Evolutionary conservation across 495 filamentous ascomycete species (phyloP).

Genomic region (Apiosordaria backusii): DNA sequence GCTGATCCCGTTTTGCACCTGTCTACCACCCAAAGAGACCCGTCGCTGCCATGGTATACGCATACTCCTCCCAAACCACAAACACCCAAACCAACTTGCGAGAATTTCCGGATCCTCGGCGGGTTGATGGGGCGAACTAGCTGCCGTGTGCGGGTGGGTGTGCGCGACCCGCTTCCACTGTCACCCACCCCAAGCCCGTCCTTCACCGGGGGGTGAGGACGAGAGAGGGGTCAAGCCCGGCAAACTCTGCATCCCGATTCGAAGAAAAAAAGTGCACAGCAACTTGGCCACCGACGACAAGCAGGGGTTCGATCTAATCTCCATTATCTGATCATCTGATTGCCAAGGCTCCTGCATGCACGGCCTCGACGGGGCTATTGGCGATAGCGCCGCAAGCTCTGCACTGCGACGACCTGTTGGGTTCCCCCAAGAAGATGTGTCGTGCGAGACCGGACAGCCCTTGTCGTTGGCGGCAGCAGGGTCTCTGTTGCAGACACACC

Average conservation of each 20-base stretch:
- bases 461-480: background rate
- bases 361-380: background rate
- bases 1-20: background rate
- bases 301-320: conserved; percentile 1
- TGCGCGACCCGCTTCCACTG: background rate
- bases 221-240: background rate
- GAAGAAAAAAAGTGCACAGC: background rate
- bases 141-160: background rate
- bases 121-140: background rate
- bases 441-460: background rate
- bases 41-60: background rate
- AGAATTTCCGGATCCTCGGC: conserved; percentile 4
- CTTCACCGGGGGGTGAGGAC: background rate
- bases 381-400: background rate
- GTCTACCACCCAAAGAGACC: background rate
- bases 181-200: background rate
- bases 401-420: too few species aligned
- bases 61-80: background rate
- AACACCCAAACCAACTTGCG: background rate
- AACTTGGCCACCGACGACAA: background rate
- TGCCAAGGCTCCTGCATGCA: conserved; percentile 5
- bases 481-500: background rate
- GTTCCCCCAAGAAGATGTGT: background rate
- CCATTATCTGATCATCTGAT: conserved; percentile 27
- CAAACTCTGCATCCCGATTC: background rate